A percentile compares a stretch with the other conserved stretches of the same genome.
Evolutionary conservation across 495 filamentous ascomycete genomes (phyloP).

Genomic region (Baudoinia panamericana): DNA sequence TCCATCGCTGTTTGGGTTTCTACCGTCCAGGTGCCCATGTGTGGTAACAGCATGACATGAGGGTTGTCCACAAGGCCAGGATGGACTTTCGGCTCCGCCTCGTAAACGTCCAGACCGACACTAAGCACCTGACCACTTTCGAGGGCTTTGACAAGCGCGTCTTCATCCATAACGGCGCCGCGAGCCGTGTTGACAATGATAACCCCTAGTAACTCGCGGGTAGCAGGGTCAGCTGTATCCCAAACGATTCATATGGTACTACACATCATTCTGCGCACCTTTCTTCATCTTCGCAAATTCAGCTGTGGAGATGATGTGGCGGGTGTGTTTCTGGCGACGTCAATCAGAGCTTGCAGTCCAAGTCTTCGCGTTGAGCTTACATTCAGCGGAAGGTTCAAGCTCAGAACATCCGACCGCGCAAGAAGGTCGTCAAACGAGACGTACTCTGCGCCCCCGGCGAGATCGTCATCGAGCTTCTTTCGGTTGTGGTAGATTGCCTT

Average conservation of each 20-base stretch:
- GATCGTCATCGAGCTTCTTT: conserved; percentile 38
- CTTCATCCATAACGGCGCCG: conserved; percentile 58
- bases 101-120: conserved; percentile 56
- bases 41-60: conserved; percentile 50
- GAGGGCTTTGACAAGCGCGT: conserved; percentile 50
- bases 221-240: too few relatives aligned
- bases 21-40: conserved; percentile 55
- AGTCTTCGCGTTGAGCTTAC: conserved; percentile 33
- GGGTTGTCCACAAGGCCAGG: conserved; percentile 46
- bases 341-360: conserved; percentile 2
- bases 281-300: conserved; percentile 59
- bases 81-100: conserved; percentile 54
- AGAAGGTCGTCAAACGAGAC: conserved; percentile 58
- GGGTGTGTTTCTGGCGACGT: conserved; percentile 42
- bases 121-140: conserved; percentile 47
- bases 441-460: conserved; percentile 48
- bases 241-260: too few relatives aligned
- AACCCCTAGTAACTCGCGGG: too few relatives aligned
- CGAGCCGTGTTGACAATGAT: conserved; percentile 62
- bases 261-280: too few relatives aligned
- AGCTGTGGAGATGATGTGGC: conserved; percentile 48
- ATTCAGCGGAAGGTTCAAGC: conserved; percentile 64
- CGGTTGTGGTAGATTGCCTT: conserved; percentile 57
- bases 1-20: conserved; percentile 59
- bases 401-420: conserved; percentile 54